A percentile compares a stretch with the other conserved stretches of the same genome.
Evolutionary conservation across 2,329 filamentous ascomycete species (phyloP).

Genomic region (Calonectria hongkongensis): DNA sequence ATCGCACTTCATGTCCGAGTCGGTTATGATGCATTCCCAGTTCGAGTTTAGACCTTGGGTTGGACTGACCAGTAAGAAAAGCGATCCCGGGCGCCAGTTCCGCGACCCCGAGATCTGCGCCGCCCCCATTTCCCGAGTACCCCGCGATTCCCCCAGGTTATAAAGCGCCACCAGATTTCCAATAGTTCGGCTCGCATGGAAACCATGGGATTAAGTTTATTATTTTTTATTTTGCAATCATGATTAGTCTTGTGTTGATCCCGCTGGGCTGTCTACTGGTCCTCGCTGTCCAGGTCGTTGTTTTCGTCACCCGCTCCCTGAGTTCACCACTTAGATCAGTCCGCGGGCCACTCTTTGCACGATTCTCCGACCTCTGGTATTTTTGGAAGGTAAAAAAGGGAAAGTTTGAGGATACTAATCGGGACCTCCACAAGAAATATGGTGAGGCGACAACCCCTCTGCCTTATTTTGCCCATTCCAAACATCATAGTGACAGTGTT

Average conservation of each 20-base stretch:
- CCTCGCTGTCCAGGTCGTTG: conserved; percentile 16
- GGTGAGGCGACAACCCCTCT: conserved; percentile 33
- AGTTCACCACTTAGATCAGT: conserved; percentile 53
- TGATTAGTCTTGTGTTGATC: conserved; percentile 28
- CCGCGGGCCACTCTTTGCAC: conserved; percentile 53
- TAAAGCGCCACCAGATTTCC: neutral
- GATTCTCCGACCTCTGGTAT: conserved; percentile 57
- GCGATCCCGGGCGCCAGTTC: neutral
- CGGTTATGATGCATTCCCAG: neutral
- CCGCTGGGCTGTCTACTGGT: neutral
- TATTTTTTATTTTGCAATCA: neutral
- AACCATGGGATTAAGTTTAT: neutral
- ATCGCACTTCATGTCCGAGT: too few species aligned
- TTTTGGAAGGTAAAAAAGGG: conserved; percentile 51
- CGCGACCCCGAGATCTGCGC: neutral
- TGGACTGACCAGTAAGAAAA: conserved; percentile 2
- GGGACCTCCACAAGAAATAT: conserved; percentile 55
- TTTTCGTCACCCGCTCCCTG: conserved; percentile 22
- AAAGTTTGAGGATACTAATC: conserved; percentile 55
- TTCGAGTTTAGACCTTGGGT: neutral
- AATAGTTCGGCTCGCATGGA: too few species aligned
- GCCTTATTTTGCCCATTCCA: neutral
- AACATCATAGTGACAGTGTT: neutral
- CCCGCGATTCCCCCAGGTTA: conserved; percentile 8
- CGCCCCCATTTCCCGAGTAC: conserved; percentile 10